phyloP scores from a whole-genome alignment of 495 filamentous ascomycete genomes.

The Aspergillus nanangensis region DNA sequence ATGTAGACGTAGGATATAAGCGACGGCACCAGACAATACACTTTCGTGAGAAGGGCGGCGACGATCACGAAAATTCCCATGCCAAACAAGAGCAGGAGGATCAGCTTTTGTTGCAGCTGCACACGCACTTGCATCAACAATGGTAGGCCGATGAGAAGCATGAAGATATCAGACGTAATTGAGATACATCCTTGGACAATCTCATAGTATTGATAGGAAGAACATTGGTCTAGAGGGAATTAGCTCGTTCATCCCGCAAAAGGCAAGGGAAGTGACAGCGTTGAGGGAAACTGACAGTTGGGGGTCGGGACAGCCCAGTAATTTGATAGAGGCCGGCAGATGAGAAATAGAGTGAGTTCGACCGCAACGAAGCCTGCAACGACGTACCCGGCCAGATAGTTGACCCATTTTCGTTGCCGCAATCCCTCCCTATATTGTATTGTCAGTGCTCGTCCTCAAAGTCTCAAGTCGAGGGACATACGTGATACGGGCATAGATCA shows the following conservation, averaged over 20 bases:
- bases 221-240: conserved; percentile 41
- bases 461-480: too few relatives aligned
- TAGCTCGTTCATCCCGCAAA: too few relatives aligned
- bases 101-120: conserved; percentile 51
- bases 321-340: conserved; percentile 55
- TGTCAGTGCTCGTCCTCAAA: too few relatives aligned
- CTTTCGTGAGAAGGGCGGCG: conserved; percentile 59
- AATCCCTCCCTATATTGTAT: conserved; percentile 38
- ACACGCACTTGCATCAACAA: conserved; percentile 55
- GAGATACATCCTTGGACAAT: conserved; percentile 54
- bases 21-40: conserved; percentile 56
- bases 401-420: conserved; percentile 35
- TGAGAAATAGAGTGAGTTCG: conserved; percentile 59
- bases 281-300: conserved; percentile 19
- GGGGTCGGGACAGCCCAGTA: conserved; percentile 56
- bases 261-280: too few relatives aligned
- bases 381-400: conserved; percentile 50
- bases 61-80: conserved; percentile 68
- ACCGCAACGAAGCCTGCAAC: conserved; percentile 52
- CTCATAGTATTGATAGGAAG: conserved; percentile 46
- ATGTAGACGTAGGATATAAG: conserved; percentile 53
- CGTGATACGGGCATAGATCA: conserved; percentile 51
- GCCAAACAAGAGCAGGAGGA: conserved; percentile 47
- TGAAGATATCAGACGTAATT: conserved; percentile 60
- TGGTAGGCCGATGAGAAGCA: conserved; percentile 60